Conservation (phyloP, 768 basidiomycete species). For the Tubosaeta sp. region DNA sequence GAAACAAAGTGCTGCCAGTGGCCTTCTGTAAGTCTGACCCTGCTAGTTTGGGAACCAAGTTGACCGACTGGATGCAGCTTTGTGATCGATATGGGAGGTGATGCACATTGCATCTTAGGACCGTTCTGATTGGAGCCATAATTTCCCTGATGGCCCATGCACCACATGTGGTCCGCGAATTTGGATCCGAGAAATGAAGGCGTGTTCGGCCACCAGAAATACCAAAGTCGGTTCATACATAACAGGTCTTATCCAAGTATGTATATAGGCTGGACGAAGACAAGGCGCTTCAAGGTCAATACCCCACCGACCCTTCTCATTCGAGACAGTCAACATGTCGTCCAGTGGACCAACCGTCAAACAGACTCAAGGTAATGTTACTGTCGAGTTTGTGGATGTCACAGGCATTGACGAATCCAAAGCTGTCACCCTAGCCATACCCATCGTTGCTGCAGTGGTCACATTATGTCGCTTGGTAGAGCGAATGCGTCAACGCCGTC, state of each 20-base stretch:
- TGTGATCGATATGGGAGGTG: neutral
- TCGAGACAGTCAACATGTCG: neutral
- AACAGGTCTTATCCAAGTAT: neutral
- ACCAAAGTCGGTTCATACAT: neutral
- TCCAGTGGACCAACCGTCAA: conserved; percentile 2
- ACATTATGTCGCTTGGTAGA: neutral
- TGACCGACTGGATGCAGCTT: neutral
- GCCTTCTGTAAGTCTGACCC: neutral
- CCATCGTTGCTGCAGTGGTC: neutral
- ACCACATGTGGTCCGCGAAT: neutral
- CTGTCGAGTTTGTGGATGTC: neutral
- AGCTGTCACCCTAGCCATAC: neutral
- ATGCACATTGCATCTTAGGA: neutral
- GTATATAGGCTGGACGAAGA: neutral
- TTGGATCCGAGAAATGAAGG: neutral
- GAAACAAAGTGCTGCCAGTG: neutral
- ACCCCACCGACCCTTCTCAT: neutral
- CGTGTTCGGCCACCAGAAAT: neutral
- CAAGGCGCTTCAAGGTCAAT: neutral
- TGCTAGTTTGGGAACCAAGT: neutral
- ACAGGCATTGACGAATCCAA: neutral
- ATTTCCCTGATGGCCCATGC: neutral
- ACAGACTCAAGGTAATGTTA: neutral
- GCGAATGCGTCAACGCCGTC: neutral
- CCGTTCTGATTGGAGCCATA: neutral